phyloP scores from a whole-genome alignment of 2,329 filamentous ascomycete species.

The Phaeosphaeriaceae sp. region DNA sequence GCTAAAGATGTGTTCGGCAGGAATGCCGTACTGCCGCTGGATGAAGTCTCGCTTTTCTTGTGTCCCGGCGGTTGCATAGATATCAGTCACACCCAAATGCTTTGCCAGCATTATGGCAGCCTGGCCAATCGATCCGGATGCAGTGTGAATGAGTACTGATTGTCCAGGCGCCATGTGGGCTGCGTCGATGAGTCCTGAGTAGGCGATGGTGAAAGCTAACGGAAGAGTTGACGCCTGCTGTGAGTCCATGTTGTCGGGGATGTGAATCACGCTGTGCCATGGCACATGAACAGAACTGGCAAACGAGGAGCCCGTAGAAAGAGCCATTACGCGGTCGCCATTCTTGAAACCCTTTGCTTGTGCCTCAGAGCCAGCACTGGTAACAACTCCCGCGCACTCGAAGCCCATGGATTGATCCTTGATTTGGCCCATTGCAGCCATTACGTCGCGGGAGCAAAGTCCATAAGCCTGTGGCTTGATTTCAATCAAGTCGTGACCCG shows the following conservation, averaged over 20 bases:
- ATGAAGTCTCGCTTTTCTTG: slow-evolving; percentile 18
- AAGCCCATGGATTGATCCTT: neutral
- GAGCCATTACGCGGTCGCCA: neutral
- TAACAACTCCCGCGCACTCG: neutral
- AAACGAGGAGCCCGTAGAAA: neutral
- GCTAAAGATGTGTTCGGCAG: slow-evolving; percentile 36
- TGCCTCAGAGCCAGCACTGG: neutral
- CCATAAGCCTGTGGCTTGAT: neutral
- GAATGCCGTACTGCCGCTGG: slow-evolving; percentile 15
- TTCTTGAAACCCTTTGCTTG: neutral
- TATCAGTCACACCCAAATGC: slow-evolving; percentile 5
- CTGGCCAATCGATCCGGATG: neutral
- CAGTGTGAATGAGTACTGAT: neutral
- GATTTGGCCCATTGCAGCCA: neutral
- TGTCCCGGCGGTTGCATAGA: slow-evolving; percentile 26
- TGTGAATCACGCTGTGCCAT: neutral
- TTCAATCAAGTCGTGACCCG: neutral
- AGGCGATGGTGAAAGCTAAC: neutral
- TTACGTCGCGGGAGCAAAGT: neutral
- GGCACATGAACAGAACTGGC: neutral
- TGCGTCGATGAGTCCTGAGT: neutral
- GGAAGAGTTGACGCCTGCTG: neutral
- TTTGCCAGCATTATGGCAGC: neutral
- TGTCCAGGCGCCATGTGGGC: neutral
- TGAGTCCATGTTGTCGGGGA: neutral